Percentiles rank a stretch among this genome's conserved stretches.
Conservation (phyloP, 2,329 filamentous ascomycete genomes). For the Diaporthe ampelina region DNA sequence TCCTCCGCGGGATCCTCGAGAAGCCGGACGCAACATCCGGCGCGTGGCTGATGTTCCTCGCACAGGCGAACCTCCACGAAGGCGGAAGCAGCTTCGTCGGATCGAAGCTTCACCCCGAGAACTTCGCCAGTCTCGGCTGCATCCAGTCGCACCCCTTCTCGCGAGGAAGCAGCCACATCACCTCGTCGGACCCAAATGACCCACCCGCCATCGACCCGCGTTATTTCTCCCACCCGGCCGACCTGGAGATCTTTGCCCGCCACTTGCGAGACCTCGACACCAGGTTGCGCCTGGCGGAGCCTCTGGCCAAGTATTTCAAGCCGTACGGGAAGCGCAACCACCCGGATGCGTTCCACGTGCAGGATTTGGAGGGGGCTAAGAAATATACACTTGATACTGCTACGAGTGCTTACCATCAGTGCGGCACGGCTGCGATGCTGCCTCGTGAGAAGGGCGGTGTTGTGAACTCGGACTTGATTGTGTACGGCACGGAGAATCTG, state of each 20-base stretch:
- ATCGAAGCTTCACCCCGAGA: slow-evolving; percentile 41
- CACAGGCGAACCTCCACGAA: slow-evolving; percentile 45
- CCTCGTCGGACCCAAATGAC: slow-evolving; percentile 55
- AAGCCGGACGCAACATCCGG: slow-evolving; percentile 41
- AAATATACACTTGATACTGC: slow-evolving; percentile 44
- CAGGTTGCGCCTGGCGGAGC: slow-evolving; percentile 44
- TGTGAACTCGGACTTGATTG: slow-evolving; percentile 55
- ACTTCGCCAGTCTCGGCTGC: slow-evolving; percentile 43
- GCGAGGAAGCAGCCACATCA: slow-evolving; percentile 67
- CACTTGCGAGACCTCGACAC: slow-evolving; percentile 50
- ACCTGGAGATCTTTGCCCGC: slow-evolving; percentile 60
- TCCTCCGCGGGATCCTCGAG: slow-evolving; percentile 43
- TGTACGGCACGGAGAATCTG: slow-evolving; percentile 59
- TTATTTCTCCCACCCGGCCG: slow-evolving; percentile 65
- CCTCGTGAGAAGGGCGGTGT: slow-evolving; percentile 59
- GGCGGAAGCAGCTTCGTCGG: slow-evolving; percentile 42
- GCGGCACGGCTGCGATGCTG: slow-evolving; percentile 59
- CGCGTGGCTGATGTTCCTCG: slow-evolving; percentile 46
- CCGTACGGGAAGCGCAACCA: slow-evolving; percentile 52
- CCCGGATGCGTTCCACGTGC: slow-evolving; percentile 46
- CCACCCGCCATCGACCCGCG: slow-evolving; percentile 64
- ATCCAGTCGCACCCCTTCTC: slow-evolving; percentile 61
- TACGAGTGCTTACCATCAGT: slow-evolving; percentile 51
- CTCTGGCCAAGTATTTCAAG: slow-evolving; percentile 51
- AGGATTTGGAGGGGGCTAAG: slow-evolving; percentile 45